Evolutionary conservation across 805 yeast species (phyloP).

Genomic region (Candida morakotiae): DNA sequence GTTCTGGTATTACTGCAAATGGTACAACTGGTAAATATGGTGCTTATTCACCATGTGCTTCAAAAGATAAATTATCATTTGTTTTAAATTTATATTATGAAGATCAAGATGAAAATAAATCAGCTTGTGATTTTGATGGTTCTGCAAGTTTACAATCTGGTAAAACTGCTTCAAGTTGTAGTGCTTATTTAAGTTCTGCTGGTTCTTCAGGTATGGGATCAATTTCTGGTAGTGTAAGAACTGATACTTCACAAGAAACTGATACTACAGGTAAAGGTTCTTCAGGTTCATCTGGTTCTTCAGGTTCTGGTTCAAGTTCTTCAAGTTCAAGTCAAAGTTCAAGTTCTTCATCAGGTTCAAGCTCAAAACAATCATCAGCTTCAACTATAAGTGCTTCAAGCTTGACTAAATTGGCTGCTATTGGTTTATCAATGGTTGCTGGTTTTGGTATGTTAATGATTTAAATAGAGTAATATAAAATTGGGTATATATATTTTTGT

Average conservation of each 20-base stretch:
- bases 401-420: conserved; percentile 13
- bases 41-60: conserved; percentile 36
- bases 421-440: conserved; percentile 20
- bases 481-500: no score
- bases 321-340: conserved; percentile 16
- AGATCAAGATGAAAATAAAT: conserved; percentile 17
- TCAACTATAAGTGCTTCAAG: conserved; percentile 9
- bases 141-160: conserved; percentile 33
- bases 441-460: conserved; percentile 26
- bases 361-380: conserved; percentile 18
- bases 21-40: conserved; percentile 40
- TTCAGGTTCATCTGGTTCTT: conserved; percentile 18
- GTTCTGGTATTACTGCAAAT: conserved; percentile 34
- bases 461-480: conserved; percentile 5
- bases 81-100: conserved; percentile 37
- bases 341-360: conserved; percentile 15
- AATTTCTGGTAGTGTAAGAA: conserved; percentile 30
- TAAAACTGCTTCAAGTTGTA: conserved; percentile 44
- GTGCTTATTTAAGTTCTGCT: conserved; percentile 56
- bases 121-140: conserved; percentile 38
- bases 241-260: conserved; percentile 17
- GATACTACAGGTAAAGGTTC: conserved; percentile 19
- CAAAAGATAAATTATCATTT: conserved; percentile 34
- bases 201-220: conserved; percentile 69
- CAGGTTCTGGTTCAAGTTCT: conserved; percentile 22